Conservation (phyloP, 164 flowering plant species). For the grape (Vitis vinifera) region DNA sequence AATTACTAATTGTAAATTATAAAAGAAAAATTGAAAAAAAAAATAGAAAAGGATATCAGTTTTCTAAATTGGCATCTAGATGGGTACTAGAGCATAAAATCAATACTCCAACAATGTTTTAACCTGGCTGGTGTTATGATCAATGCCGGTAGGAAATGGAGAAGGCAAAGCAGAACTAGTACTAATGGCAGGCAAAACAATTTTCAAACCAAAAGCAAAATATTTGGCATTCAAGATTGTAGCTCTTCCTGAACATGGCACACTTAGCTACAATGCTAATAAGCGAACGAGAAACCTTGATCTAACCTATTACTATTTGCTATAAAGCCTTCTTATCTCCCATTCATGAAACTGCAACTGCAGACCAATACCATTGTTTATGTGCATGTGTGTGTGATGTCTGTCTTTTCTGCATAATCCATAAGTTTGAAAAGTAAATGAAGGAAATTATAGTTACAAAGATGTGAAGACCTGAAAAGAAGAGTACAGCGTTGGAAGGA, state of each 20-base stretch:
- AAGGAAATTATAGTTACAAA: neutral
- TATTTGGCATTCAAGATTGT: neutral
- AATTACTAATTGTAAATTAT: neutral
- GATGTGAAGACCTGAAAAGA: constrained; percentile 77
- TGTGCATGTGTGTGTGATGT: neutral
- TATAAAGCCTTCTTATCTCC: no score
- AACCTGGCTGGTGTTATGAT: neutral
- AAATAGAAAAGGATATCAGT: neutral
- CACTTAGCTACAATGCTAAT: neutral
- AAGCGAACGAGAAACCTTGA: no score
- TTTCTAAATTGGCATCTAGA: neutral
- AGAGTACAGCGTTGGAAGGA: constrained; percentile 85
- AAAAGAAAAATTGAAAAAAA: neutral
- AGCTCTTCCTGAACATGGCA: no score
- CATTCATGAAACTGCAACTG: neutral
- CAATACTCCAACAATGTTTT: neutral
- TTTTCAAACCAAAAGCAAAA: neutral
- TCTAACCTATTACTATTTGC: no score
- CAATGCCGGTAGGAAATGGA: neutral
- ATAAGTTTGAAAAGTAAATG: neutral
- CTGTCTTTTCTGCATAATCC: neutral
- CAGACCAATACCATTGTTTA: neutral
- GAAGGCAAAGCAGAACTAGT: no score
- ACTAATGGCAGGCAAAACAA: no score
- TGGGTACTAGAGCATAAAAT: neutral